Evolutionary conservation across 1,139 yeast species (phyloP), one percentile per base, ranked within the genome.

Genomic region (Kurtzmaniella quercitrusa): DNA sequence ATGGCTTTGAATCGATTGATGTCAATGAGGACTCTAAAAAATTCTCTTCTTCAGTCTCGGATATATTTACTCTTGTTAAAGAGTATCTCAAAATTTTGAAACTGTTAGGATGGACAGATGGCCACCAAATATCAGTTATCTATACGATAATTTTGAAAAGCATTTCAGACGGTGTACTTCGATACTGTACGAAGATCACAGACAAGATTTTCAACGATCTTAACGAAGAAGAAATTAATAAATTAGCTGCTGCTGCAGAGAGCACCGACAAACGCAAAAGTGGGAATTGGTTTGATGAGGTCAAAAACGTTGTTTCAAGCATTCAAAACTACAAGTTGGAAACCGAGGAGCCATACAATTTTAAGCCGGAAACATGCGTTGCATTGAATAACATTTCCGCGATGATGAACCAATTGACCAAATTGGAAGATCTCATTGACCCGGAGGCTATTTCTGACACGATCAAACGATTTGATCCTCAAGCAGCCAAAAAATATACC

Each of bases 301-400:
- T 74, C 42, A 71, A 65, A 47, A 68, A 63, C 64, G 70, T 71
- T 6, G 80, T 80, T 11, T 69, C 70, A 40, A 78, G 71, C 40
- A 72, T 66, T 34, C 53, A 52, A 33, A 48, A 54, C 2, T 52
- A 61, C 45, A 60, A 68, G 48, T 47, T 66, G n/a, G 65, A 68
- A 46, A 53, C 63, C 4, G 76, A 82, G 49, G 66, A 77, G 20
- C 79, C 89, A 0, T 84, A 75, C 56, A 74, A 79, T 44, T 87
- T 86, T 62, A 69, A 74, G 47, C 69, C 75, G 3, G 70, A 75
- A 42, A 82, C 93, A 0, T 88, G 95, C 61, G 78, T 86, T n/a
- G 83, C 85, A 18, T 66, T 88, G 43, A 87, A 87, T 58, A 81
- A 88, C 53, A 57, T 88, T 16, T 80, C 83, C 5, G 76, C 80